Evolutionary conservation across 2,329 filamentous ascomycete species (phyloP).

Genomic region (Pyrenophora seminiperda): DNA sequence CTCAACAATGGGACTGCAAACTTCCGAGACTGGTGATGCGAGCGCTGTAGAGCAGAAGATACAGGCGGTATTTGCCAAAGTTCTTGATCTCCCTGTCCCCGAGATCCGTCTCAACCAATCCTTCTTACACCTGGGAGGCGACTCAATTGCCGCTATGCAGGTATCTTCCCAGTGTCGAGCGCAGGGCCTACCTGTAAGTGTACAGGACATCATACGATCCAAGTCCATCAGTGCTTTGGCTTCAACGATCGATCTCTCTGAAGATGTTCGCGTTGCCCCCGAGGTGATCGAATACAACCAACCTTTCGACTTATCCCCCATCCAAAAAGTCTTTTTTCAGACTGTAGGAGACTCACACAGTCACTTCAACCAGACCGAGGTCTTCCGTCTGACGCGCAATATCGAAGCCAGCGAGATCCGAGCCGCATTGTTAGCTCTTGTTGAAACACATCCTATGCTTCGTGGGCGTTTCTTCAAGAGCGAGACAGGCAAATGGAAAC

Average conservation of each 20-base stretch:
- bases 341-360: slow-evolving; percentile 33
- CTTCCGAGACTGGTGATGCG: slow-evolving; percentile 15
- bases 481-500: slow-evolving; percentile 39
- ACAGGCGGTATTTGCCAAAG: slow-evolving; percentile 39
- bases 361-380: slow-evolving; percentile 43
- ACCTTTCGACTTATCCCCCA: slow-evolving; percentile 39
- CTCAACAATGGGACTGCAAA: slow-evolving; percentile 29
- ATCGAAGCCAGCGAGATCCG: slow-evolving; percentile 34
- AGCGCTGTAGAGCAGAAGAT: slow-evolving; percentile 34
- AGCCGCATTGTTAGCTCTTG: slow-evolving; percentile 39
- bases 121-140: slow-evolving; percentile 44
- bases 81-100: slow-evolving; percentile 33
- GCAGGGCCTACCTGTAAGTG: slow-evolving; percentile 36
- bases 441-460: slow-evolving; percentile 49
- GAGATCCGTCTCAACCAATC: slow-evolving; percentile 42
- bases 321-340: slow-evolving; percentile 39
- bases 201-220: slow-evolving; percentile 42
- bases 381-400: slow-evolving; percentile 30
- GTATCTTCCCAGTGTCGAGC: slow-evolving; percentile 41
- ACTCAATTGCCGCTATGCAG: slow-evolving; percentile 46
- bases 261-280: not conserved
- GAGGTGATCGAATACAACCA: slow-evolving; percentile 27
- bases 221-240: slow-evolving; percentile 40
- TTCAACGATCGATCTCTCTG: slow-evolving; percentile 21
- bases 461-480: slow-evolving; percentile 44